These are phyloP conservation scores for Turnera subulata DNA, from an alignment of 345 rosid genomes.

Conservation along the genomic window DNA sequence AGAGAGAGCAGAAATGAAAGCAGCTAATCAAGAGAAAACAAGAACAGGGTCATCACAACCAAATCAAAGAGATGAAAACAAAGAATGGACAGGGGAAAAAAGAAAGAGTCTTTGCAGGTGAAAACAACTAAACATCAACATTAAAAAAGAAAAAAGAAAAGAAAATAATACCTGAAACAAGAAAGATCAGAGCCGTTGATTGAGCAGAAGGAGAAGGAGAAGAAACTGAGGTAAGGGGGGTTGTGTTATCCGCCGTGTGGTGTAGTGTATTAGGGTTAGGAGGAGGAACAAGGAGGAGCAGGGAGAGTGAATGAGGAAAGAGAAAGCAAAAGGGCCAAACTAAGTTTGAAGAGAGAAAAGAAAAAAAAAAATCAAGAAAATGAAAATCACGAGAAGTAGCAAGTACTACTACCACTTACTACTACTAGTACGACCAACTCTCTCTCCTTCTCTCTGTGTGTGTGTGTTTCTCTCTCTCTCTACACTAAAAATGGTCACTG, in stretches of 20 bases:
- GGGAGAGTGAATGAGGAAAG: slow-evolving; percentile 38
- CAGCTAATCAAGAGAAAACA: not conserved
- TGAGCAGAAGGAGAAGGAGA: slow-evolving; percentile 3
- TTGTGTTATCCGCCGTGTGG: slow-evolving; percentile 15
- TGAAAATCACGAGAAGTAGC: not conserved
- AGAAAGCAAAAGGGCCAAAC: slow-evolving; percentile 9
- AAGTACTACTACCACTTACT: not conserved
- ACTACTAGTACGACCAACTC: not conserved
- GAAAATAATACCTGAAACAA: not conserved
- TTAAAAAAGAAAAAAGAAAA: not conserved
- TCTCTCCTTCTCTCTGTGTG: not conserved
- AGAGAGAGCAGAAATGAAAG: not conserved
- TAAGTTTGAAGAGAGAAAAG: not conserved
- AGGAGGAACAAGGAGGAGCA: slow-evolving; percentile 35
- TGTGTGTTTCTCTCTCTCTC: not conserved
- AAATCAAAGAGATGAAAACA: not conserved
- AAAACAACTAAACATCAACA: too few relatives aligned
- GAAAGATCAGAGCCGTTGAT: not conserved
- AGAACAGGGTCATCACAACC: not conserved
- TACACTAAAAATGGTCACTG: slow-evolving; percentile 4
- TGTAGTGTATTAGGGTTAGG: slow-evolving; percentile 10
- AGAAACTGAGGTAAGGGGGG: not conserved
- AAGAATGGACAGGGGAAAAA: too few relatives aligned
- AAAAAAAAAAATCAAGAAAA: not conserved
- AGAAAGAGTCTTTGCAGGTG: too few relatives aligned